Conservation (phyloP, 768 basidiomycete species). For the Suillus luteus region DNA sequence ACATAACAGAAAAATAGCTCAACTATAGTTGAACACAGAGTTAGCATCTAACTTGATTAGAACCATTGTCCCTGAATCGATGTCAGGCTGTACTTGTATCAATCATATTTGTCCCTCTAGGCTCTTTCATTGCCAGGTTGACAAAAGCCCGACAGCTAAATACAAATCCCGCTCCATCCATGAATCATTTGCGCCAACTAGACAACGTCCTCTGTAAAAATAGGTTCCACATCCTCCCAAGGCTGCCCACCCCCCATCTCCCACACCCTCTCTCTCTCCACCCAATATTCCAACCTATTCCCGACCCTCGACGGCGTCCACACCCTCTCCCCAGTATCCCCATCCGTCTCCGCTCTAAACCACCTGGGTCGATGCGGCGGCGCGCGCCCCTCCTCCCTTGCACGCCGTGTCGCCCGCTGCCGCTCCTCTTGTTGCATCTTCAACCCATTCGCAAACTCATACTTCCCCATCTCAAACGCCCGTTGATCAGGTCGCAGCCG, state of each 20-base stretch:
- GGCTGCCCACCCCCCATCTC: slow-evolving; percentile 31
- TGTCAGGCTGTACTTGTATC: too few relatives aligned
- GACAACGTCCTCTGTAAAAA: slow-evolving; percentile 69
- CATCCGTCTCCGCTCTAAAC: slow-evolving; percentile 82
- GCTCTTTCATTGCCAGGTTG: background rate
- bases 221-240: slow-evolving; percentile 76
- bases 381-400: slow-evolving; percentile 72
- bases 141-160: background rate
- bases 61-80: too few relatives aligned
- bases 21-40: too few relatives aligned
- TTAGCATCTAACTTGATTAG: too few relatives aligned
- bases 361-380: slow-evolving; percentile 82
- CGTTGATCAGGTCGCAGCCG: slow-evolving; percentile 90
- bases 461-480: slow-evolving; percentile 88
- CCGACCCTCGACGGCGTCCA: slow-evolving; percentile 70
- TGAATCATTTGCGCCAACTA: background rate
- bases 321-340: slow-evolving; percentile 86
- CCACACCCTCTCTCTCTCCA: slow-evolving; percentile 69
- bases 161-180: background rate
- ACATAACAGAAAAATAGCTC: too few relatives aligned
- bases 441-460: slow-evolving; percentile 79
- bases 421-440: slow-evolving; percentile 83
- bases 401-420: slow-evolving; percentile 68
- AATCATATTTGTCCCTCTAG: too few relatives aligned
- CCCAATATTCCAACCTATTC: slow-evolving; percentile 78